These are phyloP conservation scores for Plantago rigida DNA, from an alignment of 305 asterid species.

Conservation along the genomic window DNA sequence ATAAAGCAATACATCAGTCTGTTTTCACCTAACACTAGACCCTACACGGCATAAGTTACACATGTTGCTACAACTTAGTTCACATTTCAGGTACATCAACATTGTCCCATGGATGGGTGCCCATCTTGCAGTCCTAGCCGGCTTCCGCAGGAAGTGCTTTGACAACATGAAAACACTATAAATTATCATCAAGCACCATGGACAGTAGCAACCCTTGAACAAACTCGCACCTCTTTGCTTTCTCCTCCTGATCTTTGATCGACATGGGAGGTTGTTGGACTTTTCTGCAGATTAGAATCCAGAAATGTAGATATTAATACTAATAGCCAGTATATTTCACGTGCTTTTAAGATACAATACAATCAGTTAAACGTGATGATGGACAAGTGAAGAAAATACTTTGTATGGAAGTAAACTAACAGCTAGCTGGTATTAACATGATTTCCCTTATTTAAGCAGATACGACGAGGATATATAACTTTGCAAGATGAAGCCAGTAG, in stretches of 20 bases:
- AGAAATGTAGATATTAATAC: background rate
- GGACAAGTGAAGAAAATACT: background rate
- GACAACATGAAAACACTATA: slow-evolving; percentile 6
- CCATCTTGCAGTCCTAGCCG: slow-evolving; percentile 18
- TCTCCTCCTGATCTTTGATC: slow-evolving; percentile 52
- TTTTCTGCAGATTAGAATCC: slow-evolving; percentile 34
- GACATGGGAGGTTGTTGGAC: slow-evolving; percentile 44
- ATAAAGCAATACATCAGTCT: too few relatives aligned
- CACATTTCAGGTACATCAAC: slow-evolving; percentile 25
- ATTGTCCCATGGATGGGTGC: slow-evolving; percentile 19
- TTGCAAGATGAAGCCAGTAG: too few relatives aligned
- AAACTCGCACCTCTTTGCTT: slow-evolving; percentile 44
- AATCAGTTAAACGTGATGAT: background rate
- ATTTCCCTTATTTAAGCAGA: too few relatives aligned
- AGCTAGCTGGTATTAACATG: too few relatives aligned
- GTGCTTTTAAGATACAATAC: background rate
- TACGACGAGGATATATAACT: too few relatives aligned
- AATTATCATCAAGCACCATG: slow-evolving; percentile 41
- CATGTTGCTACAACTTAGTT: slow-evolving; percentile 49
- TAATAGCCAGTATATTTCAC: background rate
- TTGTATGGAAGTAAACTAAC: too few relatives aligned
- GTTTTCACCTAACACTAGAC: background rate
- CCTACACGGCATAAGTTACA: slow-evolving; percentile 53
- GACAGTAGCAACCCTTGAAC: slow-evolving; percentile 55
- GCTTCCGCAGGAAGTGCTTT: slow-evolving; percentile 4